These are phyloP conservation scores for Lactarius pseudohatsudake DNA, from an alignment of 768 basidiomycete genomes.

Conservation along the genomic window DNA sequence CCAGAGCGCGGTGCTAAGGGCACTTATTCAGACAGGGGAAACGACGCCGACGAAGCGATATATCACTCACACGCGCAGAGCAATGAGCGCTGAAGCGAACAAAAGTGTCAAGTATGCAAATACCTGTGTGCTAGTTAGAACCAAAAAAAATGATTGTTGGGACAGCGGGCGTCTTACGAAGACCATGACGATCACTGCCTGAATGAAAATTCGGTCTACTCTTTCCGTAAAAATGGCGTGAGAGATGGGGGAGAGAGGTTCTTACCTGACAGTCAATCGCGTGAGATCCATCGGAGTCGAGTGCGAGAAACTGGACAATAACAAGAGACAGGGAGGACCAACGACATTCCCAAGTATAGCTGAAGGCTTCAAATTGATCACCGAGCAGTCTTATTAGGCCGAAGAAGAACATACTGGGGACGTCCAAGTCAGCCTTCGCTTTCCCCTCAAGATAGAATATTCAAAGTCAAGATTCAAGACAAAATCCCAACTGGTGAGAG, in stretches of 20 bases:
- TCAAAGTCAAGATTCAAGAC: slow-evolving; percentile 17
- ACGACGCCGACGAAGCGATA: not conserved
- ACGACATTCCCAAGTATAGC: slow-evolving; percentile 13
- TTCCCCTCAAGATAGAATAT: not conserved
- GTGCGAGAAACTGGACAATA: not conserved
- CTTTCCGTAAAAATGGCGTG: not conserved
- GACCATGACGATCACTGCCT: not conserved
- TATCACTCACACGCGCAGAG: slow-evolving; percentile 20
- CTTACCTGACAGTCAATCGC: slow-evolving; percentile 2
- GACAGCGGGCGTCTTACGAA: not conserved
- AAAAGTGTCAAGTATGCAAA: slow-evolving; percentile 5
- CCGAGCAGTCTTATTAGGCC: not conserved
- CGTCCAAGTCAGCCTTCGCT: slow-evolving; percentile 2
- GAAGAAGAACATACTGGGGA: not conserved
- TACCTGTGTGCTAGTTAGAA: not conserved
- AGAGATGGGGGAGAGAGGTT: not conserved
- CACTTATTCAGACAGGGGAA: not conserved
- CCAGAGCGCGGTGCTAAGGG: slow-evolving; percentile 14
- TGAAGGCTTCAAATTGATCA: not conserved
- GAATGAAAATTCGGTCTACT: not conserved
- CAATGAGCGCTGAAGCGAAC: slow-evolving; percentile 20
- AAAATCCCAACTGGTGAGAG: slow-evolving; percentile 19
- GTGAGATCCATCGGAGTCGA: not conserved
- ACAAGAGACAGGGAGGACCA: not conserved
- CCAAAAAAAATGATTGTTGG: not conserved